Base-by-base conservation (phyloP, 306 rosid genomes). In the Hylodesmum podocarpum region DNA sequence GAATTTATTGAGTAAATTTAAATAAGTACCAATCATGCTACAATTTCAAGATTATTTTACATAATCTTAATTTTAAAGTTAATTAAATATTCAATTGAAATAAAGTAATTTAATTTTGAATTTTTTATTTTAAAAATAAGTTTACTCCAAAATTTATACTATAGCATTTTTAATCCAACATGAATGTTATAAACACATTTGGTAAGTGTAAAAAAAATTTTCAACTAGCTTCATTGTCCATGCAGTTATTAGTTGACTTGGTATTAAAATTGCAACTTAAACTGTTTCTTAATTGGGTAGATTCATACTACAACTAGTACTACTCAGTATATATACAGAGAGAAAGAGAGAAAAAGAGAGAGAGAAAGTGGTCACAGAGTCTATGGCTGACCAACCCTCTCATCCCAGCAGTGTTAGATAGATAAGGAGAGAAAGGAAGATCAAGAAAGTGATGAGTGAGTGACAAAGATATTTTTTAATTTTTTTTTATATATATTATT, bases 361-460 rank as follows among this genome's bases (percentile, higher is more conserved):
- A 53, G 67, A 61, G n/a, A 36, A 8, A 78, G 84, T 74, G 87
- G 86, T 91, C 92, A 80, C 84, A 82, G 69, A 86, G 89, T 87
- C 96, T 86, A 89, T 84, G 87, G 90, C 87, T 89, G 87, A 87
- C 88, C 86, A 88, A 89, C 91, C 18, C 70, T 77, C 31, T 73
- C 75, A 86, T 76, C 82, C 87, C 90, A 87, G 89, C 92, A 94
- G 86, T 83, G 88, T 87, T 77, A 78, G 93, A 91, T 77, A 78
- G 93, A 91, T 91, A 86, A 86, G 88, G 82, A 79, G 86, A 80
- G 81, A 67, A 71, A 71, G 62, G 3, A 15, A 81, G 69, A 70
- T n/a, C n/a, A n/a, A n/a, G n/a, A n/a, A n/a, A n/a, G n/a, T n/a
- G n/a, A n/a, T n/a, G 19, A 63, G 25, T 1, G 0, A 65, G 66